These are phyloP conservation scores for Pseudoturritis turrita DNA, from an alignment of 345 rosid species.

Conservation along the genomic window DNA sequence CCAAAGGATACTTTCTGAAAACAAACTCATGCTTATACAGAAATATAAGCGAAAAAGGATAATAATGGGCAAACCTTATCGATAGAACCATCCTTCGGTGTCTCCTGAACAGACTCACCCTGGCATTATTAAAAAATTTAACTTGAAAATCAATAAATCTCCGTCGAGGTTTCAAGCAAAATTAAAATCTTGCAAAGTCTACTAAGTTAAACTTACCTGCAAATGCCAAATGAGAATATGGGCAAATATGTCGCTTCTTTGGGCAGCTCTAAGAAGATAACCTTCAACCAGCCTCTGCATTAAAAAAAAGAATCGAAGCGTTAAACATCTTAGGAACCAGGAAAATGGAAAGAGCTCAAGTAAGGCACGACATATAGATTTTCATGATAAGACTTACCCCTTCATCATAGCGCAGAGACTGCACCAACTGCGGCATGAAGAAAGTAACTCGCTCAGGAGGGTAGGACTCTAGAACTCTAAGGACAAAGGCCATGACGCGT, in stretches of 20 bases:
- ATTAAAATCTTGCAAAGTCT: constrained; percentile 13
- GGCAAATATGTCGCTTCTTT: constrained; percentile 93
- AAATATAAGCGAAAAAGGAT: constrained; percentile 1
- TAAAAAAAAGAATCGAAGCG: not conserved
- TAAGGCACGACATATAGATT: not conserved
- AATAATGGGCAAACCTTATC: constrained; percentile 49
- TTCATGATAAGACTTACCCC: constrained; percentile 46
- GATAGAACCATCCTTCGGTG: constrained; percentile 54
- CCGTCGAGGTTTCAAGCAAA: not conserved
- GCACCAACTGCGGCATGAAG: constrained; percentile 99
- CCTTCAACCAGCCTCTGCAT: constrained; percentile 93
- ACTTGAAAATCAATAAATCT: constrained; percentile 18
- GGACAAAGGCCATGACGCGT: constrained; percentile 99
- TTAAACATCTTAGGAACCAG: constrained; percentile 1
- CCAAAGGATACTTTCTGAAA: constrained; percentile 1
- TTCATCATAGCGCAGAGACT: constrained; percentile 86
- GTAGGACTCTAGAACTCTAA: constrained; percentile 95
- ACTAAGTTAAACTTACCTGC: constrained; percentile 50
- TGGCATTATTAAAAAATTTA: constrained; percentile 36
- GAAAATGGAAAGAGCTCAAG: constrained; percentile 10
- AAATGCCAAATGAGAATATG: constrained; percentile 98
- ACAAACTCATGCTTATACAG: constrained; percentile 1
- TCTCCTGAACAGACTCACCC: constrained; percentile 80
- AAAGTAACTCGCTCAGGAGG: constrained; percentile 96
- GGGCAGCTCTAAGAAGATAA: constrained; percentile 94